Conservation (phyloP, 2,329 filamentous ascomycete genomes). For the Tetracladium maxilliforme region DNA sequence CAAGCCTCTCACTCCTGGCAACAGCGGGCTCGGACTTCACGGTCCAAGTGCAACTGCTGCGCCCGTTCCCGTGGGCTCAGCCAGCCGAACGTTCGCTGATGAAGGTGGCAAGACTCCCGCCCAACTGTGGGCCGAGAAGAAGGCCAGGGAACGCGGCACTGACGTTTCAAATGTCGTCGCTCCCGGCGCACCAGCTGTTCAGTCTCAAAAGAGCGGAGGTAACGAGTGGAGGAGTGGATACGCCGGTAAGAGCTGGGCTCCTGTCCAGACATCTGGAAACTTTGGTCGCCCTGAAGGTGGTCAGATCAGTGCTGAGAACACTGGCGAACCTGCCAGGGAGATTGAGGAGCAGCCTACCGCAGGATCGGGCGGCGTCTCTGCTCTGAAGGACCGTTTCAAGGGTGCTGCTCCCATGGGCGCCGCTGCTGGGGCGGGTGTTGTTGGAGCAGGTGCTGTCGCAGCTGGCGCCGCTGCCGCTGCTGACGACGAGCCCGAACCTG, state of each 20-base stretch:
- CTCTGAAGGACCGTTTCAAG: conserved; percentile 73
- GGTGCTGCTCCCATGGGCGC: conserved; percentile 57
- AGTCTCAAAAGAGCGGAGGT: conserved; percentile 56
- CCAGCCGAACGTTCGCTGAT: conserved; percentile 88
- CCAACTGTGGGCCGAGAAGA: conserved; percentile 95
- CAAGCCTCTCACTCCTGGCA: conserved; percentile 69
- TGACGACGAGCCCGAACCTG: conserved; percentile 27
- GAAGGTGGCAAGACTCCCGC: conserved; percentile 92
- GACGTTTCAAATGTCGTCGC: conserved; percentile 33
- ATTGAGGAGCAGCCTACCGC: conserved; percentile 36
- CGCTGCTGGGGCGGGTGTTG: no score
- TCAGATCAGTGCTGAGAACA: conserved; percentile 39
- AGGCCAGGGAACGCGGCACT: conserved; percentile 59
- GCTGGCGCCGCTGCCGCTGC: no score
- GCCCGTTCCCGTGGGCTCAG: conserved; percentile 54
- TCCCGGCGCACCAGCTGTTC: conserved; percentile 27
- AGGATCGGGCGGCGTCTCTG: conserved; percentile 50
- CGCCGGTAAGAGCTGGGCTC: conserved; percentile 74
- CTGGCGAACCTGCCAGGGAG: conserved; percentile 37
- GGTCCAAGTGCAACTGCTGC: conserved; percentile 35
- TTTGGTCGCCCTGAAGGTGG: conserved; percentile 46
- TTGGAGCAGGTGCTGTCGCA: conserved; percentile 16
- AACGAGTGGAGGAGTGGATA: conserved; percentile 86
- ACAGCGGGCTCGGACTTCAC: conserved; percentile 49
- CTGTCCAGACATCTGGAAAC: conserved; percentile 62